These are phyloP conservation scores for Fragaria iinumae DNA, from an alignment of 306 rosid genomes.

Conservation along the genomic window DNA sequence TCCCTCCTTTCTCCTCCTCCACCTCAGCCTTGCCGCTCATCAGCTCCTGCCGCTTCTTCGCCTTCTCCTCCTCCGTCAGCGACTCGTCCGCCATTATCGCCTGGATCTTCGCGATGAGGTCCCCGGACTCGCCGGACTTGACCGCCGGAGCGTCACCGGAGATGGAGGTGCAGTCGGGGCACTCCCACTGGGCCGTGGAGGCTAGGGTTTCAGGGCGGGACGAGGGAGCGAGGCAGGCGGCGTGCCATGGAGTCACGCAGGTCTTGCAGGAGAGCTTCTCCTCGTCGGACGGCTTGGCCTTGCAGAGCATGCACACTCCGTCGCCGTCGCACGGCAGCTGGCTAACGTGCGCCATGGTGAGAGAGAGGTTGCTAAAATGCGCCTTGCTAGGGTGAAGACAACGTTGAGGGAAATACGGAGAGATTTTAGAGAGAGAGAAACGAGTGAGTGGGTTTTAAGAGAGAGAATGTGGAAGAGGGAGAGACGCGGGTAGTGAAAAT, in stretches of 20 bases:
- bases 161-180: slow-evolving; percentile 52
- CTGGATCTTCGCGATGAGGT: slow-evolving; percentile 40
- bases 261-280: slow-evolving; percentile 46
- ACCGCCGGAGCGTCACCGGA: not conserved
- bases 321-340: slow-evolving; percentile 52
- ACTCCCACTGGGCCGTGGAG: slow-evolving; percentile 44
- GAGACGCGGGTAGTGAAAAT: slow-evolving; percentile 29
- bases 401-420: not conserved
- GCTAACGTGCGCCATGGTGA: slow-evolving; percentile 22
- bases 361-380: not conserved
- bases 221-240: slow-evolving; percentile 28
- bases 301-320: slow-evolving; percentile 57
- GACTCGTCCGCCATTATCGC: slow-evolving; percentile 50
- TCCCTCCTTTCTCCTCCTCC: slow-evolving; percentile 1
- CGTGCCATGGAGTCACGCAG: slow-evolving; percentile 58
- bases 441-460: slow-evolving; percentile 2
- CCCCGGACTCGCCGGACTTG: slow-evolving; percentile 18
- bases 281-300: slow-evolving; percentile 31
- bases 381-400: not conserved
- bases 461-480: not conserved
- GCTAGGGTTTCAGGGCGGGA: slow-evolving; percentile 33
- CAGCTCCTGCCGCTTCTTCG: slow-evolving; percentile 49
- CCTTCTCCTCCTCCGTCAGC: slow-evolving; percentile 55
- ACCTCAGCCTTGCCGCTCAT: slow-evolving; percentile 42
- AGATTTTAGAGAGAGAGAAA: not conserved